Percentiles rank a stretch among this genome's conserved stretches.
Conservation (phyloP, 176 grass and related monocot genomes). For the Saccharum spontaneum region DNA sequence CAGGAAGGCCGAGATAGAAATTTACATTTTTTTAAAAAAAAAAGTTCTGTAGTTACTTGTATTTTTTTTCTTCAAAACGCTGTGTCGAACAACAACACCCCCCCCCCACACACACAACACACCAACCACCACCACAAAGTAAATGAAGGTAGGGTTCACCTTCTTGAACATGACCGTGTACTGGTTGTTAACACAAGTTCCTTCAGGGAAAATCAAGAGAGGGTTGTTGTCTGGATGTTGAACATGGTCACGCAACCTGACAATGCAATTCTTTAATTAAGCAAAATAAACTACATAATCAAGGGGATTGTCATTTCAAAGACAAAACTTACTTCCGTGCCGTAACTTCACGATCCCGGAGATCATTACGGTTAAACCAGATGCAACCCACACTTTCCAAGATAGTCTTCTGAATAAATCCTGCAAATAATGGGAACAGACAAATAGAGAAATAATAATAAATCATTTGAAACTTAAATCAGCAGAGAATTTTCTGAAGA, state of each 20-base stretch:
- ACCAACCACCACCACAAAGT: background rate
- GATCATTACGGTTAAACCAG: slow-evolving; percentile 97
- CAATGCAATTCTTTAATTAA: slow-evolving; percentile 2
- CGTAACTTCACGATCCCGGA: slow-evolving; percentile 91
- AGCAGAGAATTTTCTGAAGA: slow-evolving; percentile 11
- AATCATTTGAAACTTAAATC: slow-evolving; percentile 11
- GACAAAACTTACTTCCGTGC: slow-evolving; percentile 59
- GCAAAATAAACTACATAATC: slow-evolving; percentile 3
- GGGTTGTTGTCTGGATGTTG: slow-evolving; percentile 82
- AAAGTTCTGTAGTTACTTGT: background rate
- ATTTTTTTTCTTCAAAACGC: too few species aligned
- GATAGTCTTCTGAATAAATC: slow-evolving; percentile 96
- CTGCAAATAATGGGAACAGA: slow-evolving; percentile 38
- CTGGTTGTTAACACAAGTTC: too few species aligned
- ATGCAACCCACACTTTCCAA: slow-evolving; percentile 95
- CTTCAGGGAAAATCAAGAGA: slow-evolving; percentile 70
- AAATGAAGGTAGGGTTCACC: slow-evolving; percentile 24
- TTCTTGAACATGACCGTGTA: too few species aligned
- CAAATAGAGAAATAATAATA: slow-evolving; percentile 17
- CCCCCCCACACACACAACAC: too few species aligned
- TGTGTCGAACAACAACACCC: too few species aligned
- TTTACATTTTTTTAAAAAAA: background rate
- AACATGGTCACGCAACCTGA: slow-evolving; percentile 88
- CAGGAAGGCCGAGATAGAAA: background rate
- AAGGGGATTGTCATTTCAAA: background rate